Conservation (phyloP, 192 early-diverging fungal genomes). For the Coemansia sp. region DNA sequence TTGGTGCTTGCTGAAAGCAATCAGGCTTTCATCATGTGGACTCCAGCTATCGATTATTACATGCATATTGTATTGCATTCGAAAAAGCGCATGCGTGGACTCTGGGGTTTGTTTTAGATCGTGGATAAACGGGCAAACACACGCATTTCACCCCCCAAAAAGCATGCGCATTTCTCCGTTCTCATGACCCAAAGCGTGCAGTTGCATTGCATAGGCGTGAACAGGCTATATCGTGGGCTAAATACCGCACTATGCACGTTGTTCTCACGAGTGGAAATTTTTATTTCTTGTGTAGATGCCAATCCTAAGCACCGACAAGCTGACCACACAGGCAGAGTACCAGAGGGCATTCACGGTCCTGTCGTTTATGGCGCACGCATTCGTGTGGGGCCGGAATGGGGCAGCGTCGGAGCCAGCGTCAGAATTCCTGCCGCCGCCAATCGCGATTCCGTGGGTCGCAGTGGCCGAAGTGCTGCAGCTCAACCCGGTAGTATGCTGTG, state of each 20-base stretch:
- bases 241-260: not conserved
- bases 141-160: no score
- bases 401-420: slow-evolving; percentile 57
- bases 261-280: no score
- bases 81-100: not conserved
- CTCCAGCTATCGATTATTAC: not conserved
- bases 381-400: slow-evolving; percentile 89
- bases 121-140: not conserved
- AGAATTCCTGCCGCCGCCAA: slow-evolving; percentile 72
- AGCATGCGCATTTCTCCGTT: not conserved
- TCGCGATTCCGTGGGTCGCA: slow-evolving; percentile 85
- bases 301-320: slow-evolving; percentile 63
- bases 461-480: slow-evolving; percentile 74
- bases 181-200: not conserved
- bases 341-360: slow-evolving; percentile 86
- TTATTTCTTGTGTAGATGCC: slow-evolving; percentile 65
- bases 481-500: slow-evolving; percentile 87
- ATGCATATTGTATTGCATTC: not conserved
- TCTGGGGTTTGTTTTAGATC: slow-evolving; percentile 1
- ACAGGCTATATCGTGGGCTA: not conserved
- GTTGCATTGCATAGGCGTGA: not conserved
- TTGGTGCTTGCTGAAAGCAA: not conserved
- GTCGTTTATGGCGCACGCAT: slow-evolving; percentile 87
- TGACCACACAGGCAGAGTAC: slow-evolving; percentile 70
- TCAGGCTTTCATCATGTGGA: slow-evolving; percentile 1